phyloP scores from a whole-genome alignment of 1,284 basidiomycete species.

The Sanghuangporus weigelae region DNA sequence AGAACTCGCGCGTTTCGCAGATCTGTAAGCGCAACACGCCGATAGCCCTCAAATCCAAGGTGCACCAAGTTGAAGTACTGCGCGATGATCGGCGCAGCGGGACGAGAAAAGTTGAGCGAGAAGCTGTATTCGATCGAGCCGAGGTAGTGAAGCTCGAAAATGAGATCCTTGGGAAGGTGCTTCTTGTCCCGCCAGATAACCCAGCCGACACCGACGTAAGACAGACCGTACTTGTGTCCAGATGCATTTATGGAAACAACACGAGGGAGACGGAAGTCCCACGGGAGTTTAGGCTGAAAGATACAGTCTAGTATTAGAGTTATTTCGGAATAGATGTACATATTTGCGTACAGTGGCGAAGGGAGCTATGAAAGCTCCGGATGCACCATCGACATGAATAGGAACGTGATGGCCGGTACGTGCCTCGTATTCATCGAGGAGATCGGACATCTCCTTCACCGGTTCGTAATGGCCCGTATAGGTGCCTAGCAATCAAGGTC shows the following conservation, averaged over 20 bases:
- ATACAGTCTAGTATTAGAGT: constrained; percentile 16
- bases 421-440: constrained; percentile 84
- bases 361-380: constrained; percentile 83
- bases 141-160: constrained; percentile 90
- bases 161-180: constrained; percentile 80
- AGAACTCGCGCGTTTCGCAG: constrained; percentile 82
- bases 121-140: constrained; percentile 64
- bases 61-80: constrained; percentile 92
- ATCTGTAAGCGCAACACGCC: constrained; percentile 67
- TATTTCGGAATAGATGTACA: neutral
- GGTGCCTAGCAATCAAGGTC: constrained; percentile 42
- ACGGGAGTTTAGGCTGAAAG: constrained; percentile 63
- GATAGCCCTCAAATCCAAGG: constrained; percentile 81
- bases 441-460: constrained; percentile 80
- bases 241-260: constrained; percentile 88
- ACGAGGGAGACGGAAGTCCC: constrained; percentile 86
- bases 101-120: constrained; percentile 93
- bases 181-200: constrained; percentile 77
- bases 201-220: constrained; percentile 88
- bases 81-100: constrained; percentile 84
- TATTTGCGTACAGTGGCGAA: constrained; percentile 50
- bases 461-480: constrained; percentile 95
- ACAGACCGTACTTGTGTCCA: constrained; percentile 86
- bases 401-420: constrained; percentile 76
- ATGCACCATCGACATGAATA: constrained; percentile 83